These are phyloP conservation scores for Lepidopterella palustris DNA, from an alignment of 495 filamentous ascomycete genomes.

Conservation along the genomic window DNA sequence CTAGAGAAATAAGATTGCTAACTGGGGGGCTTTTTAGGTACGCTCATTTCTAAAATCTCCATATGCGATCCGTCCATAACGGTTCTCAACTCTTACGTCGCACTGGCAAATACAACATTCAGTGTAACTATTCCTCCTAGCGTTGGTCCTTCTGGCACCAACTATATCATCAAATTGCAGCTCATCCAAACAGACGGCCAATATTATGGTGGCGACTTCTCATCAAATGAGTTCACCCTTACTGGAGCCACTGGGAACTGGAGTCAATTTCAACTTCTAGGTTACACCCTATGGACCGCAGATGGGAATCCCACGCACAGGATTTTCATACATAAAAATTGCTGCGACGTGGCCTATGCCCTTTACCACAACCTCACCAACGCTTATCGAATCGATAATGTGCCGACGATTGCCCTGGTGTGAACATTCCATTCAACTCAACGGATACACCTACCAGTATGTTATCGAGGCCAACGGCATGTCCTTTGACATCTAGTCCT, in stretches of 20 bases:
- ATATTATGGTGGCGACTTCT: constrained; percentile 3
- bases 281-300: constrained; percentile 12
- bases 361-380: background rate
- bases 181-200: constrained; percentile 9
- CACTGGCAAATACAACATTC: constrained; percentile 6
- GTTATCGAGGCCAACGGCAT: too few relatives aligned
- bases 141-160: constrained; percentile 9
- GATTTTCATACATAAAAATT: background rate
- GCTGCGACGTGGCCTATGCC: background rate
- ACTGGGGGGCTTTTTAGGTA: background rate
- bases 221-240: constrained; percentile 5
- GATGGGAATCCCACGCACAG: constrained; percentile 4
- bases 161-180: constrained; percentile 9
- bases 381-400: background rate
- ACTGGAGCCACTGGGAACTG: constrained; percentile 5
- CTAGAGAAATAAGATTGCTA: background rate
- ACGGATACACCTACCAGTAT: too few relatives aligned
- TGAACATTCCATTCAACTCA: constrained; percentile 4
- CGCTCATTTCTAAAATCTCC: constrained; percentile 1
- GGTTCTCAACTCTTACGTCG: background rate
- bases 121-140: constrained; percentile 8
- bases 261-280: background rate
- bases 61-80: constrained; percentile 7
- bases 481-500: too few relatives aligned
- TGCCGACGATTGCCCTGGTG: constrained; percentile 8